Percentiles rank a stretch among this genome's conserved stretches.
These are phyloP conservation scores for Dactylonectria estremocensis DNA, from an alignment of 2,329 filamentous ascomycete species.

Conservation along the genomic window DNA sequence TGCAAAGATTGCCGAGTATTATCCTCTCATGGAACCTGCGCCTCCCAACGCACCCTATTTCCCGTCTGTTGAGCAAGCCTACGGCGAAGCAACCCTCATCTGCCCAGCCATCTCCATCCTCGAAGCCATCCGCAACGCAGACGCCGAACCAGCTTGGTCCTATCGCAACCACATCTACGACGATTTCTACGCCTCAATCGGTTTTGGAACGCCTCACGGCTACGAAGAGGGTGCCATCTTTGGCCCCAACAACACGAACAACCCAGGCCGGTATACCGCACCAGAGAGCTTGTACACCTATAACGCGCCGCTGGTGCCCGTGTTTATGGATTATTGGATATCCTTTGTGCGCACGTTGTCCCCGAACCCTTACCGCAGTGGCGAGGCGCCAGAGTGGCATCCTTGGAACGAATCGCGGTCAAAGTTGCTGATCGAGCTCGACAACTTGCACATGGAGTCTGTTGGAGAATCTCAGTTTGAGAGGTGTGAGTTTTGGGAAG, in stretches of 20 bases:
- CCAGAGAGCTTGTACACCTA: constrained; percentile 56
- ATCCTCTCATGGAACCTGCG: constrained; percentile 50
- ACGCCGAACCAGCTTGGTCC: constrained; percentile 51
- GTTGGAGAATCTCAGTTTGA: constrained; percentile 39
- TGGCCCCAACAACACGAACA: constrained; percentile 51
- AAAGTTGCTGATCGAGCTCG: constrained; percentile 56
- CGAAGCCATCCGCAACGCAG: constrained; percentile 16
- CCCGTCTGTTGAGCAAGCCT: constrained; percentile 53
- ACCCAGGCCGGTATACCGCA: constrained; percentile 24
- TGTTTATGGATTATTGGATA: constrained; percentile 62
- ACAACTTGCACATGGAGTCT: constrained; percentile 55
- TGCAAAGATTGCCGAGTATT: constrained; percentile 49
- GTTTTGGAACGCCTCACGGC: constrained; percentile 61
- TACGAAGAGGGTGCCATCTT: constrained; percentile 62
- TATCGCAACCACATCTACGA: constrained; percentile 64
- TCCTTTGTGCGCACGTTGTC: constrained; percentile 59
- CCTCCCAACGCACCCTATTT: constrained; percentile 58
- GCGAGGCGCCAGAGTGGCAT: constrained; percentile 55
- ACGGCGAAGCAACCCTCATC: constrained; percentile 58
- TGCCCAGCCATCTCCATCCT: constrained; percentile 54
- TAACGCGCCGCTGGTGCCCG: constrained; percentile 57
- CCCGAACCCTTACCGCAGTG: constrained; percentile 50
- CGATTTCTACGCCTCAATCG: constrained; percentile 48
- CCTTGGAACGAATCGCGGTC: constrained; percentile 48
- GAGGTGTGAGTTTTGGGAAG: constrained; percentile 60